Conservation (phyloP, 495 filamentous ascomycete species). For the Podospora tetraspora region DNA sequence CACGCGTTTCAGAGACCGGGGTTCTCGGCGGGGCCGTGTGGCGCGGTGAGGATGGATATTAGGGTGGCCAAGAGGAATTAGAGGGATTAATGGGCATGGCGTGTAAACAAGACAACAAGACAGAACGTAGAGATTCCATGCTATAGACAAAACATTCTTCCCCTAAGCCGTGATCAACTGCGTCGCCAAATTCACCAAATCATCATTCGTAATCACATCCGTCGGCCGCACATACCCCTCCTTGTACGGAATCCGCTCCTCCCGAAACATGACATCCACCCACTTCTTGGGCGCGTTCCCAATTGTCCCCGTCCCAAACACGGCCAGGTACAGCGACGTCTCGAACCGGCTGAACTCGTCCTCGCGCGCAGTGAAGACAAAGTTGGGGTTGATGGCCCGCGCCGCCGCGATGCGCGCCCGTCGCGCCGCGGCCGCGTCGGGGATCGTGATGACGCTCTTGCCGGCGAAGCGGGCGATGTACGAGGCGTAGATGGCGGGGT, state of each 20-base stretch:
- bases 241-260: slow-evolving; percentile 16
- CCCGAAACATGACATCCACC: slow-evolving; percentile 20
- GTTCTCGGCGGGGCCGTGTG: slow-evolving; percentile 8
- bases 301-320: slow-evolving; percentile 16
- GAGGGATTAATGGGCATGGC: too few species aligned
- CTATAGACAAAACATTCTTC: neutral
- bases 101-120: neutral
- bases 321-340: slow-evolving; percentile 23
- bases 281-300: slow-evolving; percentile 19
- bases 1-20: slow-evolving; percentile 2
- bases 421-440: slow-evolving; percentile 15
- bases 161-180: neutral
- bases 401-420: slow-evolving; percentile 15
- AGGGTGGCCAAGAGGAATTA: neutral
- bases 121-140: neutral
- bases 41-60: neutral
- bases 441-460: slow-evolving; percentile 16
- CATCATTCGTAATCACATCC: slow-evolving; percentile 11
- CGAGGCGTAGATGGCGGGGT: slow-evolving; percentile 18
- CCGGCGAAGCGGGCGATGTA: neutral
- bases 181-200: slow-evolving; percentile 10
- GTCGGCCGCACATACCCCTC: slow-evolving; percentile 11
- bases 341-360: slow-evolving; percentile 19
- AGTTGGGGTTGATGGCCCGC: slow-evolving; percentile 18
- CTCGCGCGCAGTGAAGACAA: slow-evolving; percentile 18